Conservation (phyloP, 352 stramenopile species). For the Pythium myriotylum region DNA sequence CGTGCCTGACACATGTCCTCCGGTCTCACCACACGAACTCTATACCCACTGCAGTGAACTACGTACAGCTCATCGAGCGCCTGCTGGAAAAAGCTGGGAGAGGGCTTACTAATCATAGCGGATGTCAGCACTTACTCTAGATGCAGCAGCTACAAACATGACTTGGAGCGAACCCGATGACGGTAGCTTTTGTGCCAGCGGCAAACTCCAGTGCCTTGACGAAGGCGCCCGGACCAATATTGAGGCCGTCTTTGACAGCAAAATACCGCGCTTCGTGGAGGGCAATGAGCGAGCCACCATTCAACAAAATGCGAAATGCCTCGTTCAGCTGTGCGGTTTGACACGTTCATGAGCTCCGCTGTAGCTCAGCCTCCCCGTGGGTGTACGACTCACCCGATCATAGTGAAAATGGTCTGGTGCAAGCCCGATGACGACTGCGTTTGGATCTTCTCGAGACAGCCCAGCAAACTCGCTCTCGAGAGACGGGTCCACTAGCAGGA, state of each 20-base stretch:
- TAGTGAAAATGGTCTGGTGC: constrained; percentile 62
- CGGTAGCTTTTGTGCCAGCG: constrained; percentile 35
- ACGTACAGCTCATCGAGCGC: constrained; percentile 49
- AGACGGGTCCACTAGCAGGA: constrained; percentile 50
- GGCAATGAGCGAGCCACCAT: constrained; percentile 53
- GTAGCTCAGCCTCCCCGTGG: neutral
- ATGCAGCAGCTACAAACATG: neutral
- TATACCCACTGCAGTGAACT: too few species aligned
- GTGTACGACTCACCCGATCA: constrained; percentile 36
- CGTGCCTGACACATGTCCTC: constrained; percentile 23
- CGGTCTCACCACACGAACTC: neutral
- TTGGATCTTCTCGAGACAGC: constrained; percentile 41
- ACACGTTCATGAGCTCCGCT: neutral
- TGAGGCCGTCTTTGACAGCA: constrained; percentile 46
- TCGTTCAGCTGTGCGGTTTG: constrained; percentile 44
- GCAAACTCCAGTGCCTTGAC: constrained; percentile 59
- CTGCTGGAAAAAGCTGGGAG: constrained; percentile 46
- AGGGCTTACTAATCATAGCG: constrained; percentile 41
- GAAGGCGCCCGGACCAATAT: constrained; percentile 56
- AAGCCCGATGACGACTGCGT: constrained; percentile 60
- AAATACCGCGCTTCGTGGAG: constrained; percentile 60
- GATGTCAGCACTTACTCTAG: neutral
- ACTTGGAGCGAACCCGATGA: constrained; percentile 49
- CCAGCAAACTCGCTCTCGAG: constrained; percentile 51
- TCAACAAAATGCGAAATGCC: constrained; percentile 52